A percentile compares a stretch with the other conserved stretches of the same genome.
These are phyloP conservation scores for Trametes maxima DNA, from an alignment of 768 basidiomycete genomes.

Conservation along the genomic window DNA sequence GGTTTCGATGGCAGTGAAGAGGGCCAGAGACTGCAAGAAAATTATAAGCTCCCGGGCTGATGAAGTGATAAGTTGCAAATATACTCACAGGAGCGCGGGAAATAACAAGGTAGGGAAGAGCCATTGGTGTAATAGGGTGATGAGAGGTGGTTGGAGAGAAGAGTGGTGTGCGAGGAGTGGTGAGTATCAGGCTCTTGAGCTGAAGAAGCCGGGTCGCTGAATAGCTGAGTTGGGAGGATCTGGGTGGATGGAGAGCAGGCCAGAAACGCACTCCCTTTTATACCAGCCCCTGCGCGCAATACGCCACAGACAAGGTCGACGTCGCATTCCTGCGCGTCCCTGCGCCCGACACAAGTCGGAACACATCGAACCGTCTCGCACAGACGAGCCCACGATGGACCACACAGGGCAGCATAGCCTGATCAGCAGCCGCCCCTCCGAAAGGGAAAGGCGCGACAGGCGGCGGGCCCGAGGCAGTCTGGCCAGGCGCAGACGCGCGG, in stretches of 20 bases:
- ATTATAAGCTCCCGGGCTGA: not conserved
- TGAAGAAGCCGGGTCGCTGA: constrained; percentile 2
- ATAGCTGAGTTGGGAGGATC: constrained; percentile 15
- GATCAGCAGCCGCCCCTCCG: not conserved
- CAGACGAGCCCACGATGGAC: constrained; percentile 19
- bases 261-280: constrained; percentile 17
- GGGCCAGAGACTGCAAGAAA: constrained; percentile 25
- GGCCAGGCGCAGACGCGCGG: constrained; percentile 5
- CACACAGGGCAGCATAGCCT: constrained; percentile 5
- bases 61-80: too few species aligned
- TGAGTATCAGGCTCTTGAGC: not conserved
- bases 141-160: constrained; percentile 1
- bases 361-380: constrained; percentile 23
- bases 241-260: constrained; percentile 23
- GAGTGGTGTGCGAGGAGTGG: constrained; percentile 12
- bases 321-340: not conserved
- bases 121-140: constrained; percentile 9
- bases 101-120: constrained; percentile 19
- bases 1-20: constrained; percentile 30
- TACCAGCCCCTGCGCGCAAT: constrained; percentile 5
- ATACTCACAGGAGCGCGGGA: constrained; percentile 28
- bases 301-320: not conserved
- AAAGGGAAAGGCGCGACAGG: constrained; percentile 7
- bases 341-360: constrained; percentile 21
- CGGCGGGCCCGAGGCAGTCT: constrained; percentile 1